phyloP scores from a whole-genome alignment of 345 rosid species.

The Excoecaria agallocha region DNA sequence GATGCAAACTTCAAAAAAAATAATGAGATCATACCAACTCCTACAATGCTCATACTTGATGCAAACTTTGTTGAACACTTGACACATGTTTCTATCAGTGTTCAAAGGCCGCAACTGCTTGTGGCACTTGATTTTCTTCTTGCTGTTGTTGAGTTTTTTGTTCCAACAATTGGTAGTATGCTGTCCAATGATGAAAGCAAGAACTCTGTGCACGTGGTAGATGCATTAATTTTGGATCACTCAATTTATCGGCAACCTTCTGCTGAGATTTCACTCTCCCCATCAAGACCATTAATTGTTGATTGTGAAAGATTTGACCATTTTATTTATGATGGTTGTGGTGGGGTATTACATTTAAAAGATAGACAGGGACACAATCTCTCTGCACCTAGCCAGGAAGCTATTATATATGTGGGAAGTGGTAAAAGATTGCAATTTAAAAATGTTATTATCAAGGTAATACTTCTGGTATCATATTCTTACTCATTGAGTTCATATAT shows the following conservation, averaged over 20 bases:
- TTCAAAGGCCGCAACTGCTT: conserved; percentile 93
- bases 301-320: conserved; percentile 73
- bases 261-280: conserved; percentile 67
- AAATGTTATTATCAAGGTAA: conserved; percentile 82
- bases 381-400: conserved; percentile 62
- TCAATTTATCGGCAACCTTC: conserved; percentile 58
- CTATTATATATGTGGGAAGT: conserved; percentile 70
- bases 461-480: conserved; percentile 4
- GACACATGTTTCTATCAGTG: conserved; percentile 55
- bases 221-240: conserved; percentile 64
- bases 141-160: conserved; percentile 88
- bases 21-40: conserved; percentile 44
- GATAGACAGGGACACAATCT: conserved; percentile 66
- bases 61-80: conserved; percentile 67
- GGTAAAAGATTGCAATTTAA: conserved; percentile 77
- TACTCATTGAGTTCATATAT: not conserved
- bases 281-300: conserved; percentile 73
- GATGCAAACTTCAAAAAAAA: conserved; percentile 35
- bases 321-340: conserved; percentile 87
- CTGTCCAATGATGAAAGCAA: conserved; percentile 69
- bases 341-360: conserved; percentile 67
- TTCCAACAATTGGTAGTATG: conserved; percentile 67
- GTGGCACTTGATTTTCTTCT: conserved; percentile 95
- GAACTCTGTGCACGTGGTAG: conserved; percentile 42
- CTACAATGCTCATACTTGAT: conserved; percentile 93